Evolutionary conservation across 306 rosid genomes (phyloP), one percentile per base, ranked within the genome.

Genomic region (Malus sieversii): DNA sequence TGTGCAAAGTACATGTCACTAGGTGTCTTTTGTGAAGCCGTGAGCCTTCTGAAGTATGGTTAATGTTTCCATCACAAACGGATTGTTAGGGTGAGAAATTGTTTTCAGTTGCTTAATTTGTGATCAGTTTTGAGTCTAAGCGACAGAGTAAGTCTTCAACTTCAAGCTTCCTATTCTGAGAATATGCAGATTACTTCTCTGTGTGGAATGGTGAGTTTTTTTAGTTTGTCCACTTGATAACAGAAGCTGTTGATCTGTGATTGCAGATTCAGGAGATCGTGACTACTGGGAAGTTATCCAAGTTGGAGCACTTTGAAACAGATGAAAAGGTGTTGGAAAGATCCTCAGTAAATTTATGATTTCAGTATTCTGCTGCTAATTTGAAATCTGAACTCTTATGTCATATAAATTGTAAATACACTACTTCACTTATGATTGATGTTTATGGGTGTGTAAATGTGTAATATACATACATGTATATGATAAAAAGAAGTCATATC

Each of bases 221-320:
- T 63, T 51, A 20, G 35, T 30, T 77, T 20, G 30, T 61, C 60
- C 63, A 62, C 53, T 27, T 81, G 78, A 80, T 75, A 71, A 77
- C 20, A 45, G 58, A 83, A 71, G 73, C 72, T 58, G 18, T 69
- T 76, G 58, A 42, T 75, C 71, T 77, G 77, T 81, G 48, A 60
- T 70, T 82, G 84, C 93, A 92, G 98, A 87, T 95, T 83, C 97
- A 95, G 80, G 98, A 92, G 92, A 95, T 95, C 75, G 87, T 92
- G 75, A 86, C 93, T 48, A 90, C 90, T 40, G 97, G 96, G 72
- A 95, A 90, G 83, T 79, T 95, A 70, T 90, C 92, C 29, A 95
- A 95, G 82, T 79, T 95, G 88, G 96, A 92, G 76, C 92, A 92
- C 85, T 95, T 92, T 57, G 93, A 90, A 86, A 85, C 85, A 25